Percentiles rank a stretch among this genome's conserved stretches.
Evolutionary conservation across 1,139 yeast species (phyloP).

Genomic region (Nakaseomyces nivariensis): DNA sequence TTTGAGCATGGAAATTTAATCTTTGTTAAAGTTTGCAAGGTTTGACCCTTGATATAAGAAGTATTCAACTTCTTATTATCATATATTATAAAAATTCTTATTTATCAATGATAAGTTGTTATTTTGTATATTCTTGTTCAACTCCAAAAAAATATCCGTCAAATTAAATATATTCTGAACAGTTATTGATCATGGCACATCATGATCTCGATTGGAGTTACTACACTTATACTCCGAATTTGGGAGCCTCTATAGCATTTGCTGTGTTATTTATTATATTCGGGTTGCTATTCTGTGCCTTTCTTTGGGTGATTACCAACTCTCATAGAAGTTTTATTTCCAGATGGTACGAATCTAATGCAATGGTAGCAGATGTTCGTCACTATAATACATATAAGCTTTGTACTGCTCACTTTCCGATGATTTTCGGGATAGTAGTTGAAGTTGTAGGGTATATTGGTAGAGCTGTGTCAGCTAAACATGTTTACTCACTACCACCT

Average conservation of each 20-base stretch:
- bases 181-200: neutral
- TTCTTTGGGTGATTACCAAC: neutral
- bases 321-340: neutral
- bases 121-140: too few relatives aligned
- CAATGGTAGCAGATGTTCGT: neutral
- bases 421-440: slow-evolving; percentile 24
- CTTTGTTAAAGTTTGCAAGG: too few relatives aligned
- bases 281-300: neutral
- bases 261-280: slow-evolving; percentile 9
- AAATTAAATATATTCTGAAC: neutral
- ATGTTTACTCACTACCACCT: slow-evolving; percentile 20
- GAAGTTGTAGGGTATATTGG: slow-evolving; percentile 34
- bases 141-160: too few relatives aligned
- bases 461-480: slow-evolving; percentile 25
- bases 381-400: neutral
- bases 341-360: neutral
- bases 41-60: neutral
- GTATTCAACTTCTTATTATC: neutral
- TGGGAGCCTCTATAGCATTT: slow-evolving; percentile 13
- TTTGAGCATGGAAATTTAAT: too few relatives aligned
- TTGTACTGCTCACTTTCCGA: slow-evolving; percentile 19
- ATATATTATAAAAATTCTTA: too few relatives aligned
- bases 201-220: neutral
- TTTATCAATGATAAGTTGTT: too few relatives aligned
- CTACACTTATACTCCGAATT: slow-evolving; percentile 9